Evolutionary conservation across 805 yeast genomes (phyloP).

Genomic region (Candida xyloterini): DNA sequence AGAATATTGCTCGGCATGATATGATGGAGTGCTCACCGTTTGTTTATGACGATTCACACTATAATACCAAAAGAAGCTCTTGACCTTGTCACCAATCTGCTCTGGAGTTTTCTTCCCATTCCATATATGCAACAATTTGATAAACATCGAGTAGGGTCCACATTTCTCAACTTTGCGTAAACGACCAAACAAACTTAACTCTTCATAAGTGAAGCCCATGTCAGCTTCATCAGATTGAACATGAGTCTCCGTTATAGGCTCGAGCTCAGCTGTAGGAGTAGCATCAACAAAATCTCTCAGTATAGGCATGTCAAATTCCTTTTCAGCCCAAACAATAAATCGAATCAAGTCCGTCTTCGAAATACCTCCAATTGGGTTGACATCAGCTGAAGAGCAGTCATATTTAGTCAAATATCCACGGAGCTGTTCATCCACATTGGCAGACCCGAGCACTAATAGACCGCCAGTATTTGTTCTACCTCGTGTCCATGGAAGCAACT

Average conservation of each 20-base stretch:
- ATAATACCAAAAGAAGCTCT: conserved; percentile 87
- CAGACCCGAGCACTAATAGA: conserved; percentile 86
- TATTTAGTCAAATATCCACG: conserved; percentile 95
- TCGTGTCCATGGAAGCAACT: conserved; percentile 92
- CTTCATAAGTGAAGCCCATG: conserved; percentile 98
- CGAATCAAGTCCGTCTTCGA: conserved; percentile 89
- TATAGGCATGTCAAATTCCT: conserved; percentile 70
- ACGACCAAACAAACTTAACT: conserved; percentile 84
- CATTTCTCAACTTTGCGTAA: conserved; percentile 89
- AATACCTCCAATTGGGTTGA: conserved; percentile 98
- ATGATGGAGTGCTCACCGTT: conserved; percentile 95
- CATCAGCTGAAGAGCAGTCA: conserved; percentile 96
- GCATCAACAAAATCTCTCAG: conserved; percentile 79
- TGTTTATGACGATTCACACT: conserved; percentile 96
- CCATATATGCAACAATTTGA: conserved; percentile 90
- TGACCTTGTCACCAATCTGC: conserved; percentile 88
- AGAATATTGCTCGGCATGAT: conserved; percentile 97
- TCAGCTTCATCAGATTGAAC: conserved; percentile 96
- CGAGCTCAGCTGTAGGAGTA: conserved; percentile 96
- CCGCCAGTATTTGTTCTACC: conserved; percentile 69
- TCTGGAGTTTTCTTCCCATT: conserved; percentile 77
- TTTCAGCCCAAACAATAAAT: conserved; percentile 78
- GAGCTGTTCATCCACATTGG: conserved; percentile 95
- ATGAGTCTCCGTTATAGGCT: conserved; percentile 88
- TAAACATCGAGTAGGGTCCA: conserved; percentile 95